phyloP scores from a whole-genome alignment of 805 yeast genomes.

The Metschnikowia reukaufii region DNA sequence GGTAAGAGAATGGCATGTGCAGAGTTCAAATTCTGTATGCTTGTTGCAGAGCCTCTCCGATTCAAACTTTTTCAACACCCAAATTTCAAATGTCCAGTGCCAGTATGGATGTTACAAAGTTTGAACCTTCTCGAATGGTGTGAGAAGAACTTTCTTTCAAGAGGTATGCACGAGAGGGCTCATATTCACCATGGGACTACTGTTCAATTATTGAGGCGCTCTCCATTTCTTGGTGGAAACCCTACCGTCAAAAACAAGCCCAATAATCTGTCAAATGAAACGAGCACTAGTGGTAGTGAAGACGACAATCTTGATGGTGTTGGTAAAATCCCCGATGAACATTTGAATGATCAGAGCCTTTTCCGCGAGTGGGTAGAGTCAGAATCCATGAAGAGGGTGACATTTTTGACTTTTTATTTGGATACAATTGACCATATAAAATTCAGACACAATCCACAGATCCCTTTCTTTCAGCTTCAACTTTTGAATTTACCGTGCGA shows the following conservation, averaged over 20 bases:
- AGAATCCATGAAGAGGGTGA: constrained; percentile 74
- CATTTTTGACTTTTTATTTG: constrained; percentile 77
- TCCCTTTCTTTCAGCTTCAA: constrained; percentile 40
- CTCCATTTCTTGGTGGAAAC: constrained; percentile 74
- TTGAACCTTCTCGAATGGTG: constrained; percentile 72
- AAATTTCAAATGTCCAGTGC: constrained; percentile 75
- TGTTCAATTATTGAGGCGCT: constrained; percentile 71
- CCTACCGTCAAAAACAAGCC: constrained; percentile 41
- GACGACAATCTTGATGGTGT: constrained; percentile 25
- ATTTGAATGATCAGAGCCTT: constrained; percentile 28
- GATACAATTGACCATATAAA: constrained; percentile 78
- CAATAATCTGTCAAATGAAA: constrained; percentile 23
- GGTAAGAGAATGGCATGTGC: constrained; percentile 25
- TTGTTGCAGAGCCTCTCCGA: constrained; percentile 59
- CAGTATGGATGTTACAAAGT: constrained; percentile 74
- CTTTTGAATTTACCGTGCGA: constrained; percentile 43
- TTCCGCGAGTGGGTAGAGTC: constrained; percentile 76
- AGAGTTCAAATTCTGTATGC: constrained; percentile 44
- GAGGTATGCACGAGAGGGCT: constrained; percentile 76
- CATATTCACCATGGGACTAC: constrained; percentile 87
- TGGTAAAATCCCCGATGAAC: constrained; percentile 12
- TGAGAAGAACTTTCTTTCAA: constrained; percentile 69
- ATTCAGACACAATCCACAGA: constrained; percentile 66
- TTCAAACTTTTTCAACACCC: constrained; percentile 69
- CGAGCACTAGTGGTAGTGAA: constrained; percentile 34